Conservation (phyloP, 2,329 filamentous ascomycete species). For the Pseudocercospora ulei region DNA sequence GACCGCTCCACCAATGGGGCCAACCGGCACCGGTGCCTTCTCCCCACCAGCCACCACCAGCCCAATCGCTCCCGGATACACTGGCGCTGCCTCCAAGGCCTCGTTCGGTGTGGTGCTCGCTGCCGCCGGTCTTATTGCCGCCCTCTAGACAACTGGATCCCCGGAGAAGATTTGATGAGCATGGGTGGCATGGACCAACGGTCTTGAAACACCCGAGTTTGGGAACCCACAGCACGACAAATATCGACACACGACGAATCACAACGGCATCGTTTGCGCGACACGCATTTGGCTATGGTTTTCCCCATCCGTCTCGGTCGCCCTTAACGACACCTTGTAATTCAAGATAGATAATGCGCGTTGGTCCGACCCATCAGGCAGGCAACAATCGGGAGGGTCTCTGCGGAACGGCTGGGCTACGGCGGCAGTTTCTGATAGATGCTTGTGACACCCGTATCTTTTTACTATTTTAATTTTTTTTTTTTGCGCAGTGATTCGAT, state of each 20-base stretch:
- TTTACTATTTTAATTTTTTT: not conserved
- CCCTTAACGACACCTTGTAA: conserved; percentile 1
- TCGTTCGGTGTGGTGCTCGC: conserved; percentile 21
- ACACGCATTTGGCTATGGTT: conserved; percentile 6
- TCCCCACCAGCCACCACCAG: conserved; percentile 13
- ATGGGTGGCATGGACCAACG: conserved; percentile 8
- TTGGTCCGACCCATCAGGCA: not conserved
- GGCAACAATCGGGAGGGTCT: not conserved
- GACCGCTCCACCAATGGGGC: conserved; percentile 6
- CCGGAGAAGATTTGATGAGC: too few species aligned
- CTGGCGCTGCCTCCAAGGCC: conserved; percentile 22
- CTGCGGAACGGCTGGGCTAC: conserved; percentile 10
- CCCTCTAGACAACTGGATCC: conserved; percentile 18
- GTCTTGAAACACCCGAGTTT: conserved; percentile 7
- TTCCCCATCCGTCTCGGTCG: not conserved
- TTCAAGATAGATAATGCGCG: conserved; percentile 8
- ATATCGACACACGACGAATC: conserved; percentile 4
- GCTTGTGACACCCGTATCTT: not conserved
- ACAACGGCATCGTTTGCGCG: conserved; percentile 7
- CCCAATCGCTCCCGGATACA: conserved; percentile 18
- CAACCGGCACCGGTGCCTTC: conserved; percentile 15
- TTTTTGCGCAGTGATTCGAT: conserved; percentile 3
- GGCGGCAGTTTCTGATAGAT: conserved; percentile 9
- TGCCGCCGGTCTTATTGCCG: conserved; percentile 23
- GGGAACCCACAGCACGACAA: conserved; percentile 10